These are phyloP conservation scores for Wickerhamomyces pijperi DNA, from an alignment of 805 yeast genomes.

Conservation along the genomic window DNA sequence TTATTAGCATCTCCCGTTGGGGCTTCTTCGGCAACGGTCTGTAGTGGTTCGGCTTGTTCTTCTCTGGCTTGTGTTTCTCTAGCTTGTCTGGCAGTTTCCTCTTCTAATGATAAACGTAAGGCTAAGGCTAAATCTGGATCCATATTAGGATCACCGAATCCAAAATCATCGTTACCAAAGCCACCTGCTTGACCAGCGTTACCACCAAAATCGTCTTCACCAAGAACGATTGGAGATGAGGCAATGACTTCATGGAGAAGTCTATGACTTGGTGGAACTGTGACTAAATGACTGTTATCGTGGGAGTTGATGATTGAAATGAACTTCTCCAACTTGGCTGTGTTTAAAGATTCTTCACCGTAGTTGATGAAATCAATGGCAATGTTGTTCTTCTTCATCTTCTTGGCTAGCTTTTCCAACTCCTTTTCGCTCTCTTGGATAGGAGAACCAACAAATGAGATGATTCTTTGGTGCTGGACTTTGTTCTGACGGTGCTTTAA, in stretches of 20 bases:
- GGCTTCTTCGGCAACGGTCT: not conserved
- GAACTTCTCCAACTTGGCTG: conserved; percentile 71
- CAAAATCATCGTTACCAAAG: conserved; percentile 41
- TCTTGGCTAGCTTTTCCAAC: conserved; percentile 75
- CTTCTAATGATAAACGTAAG: conserved; percentile 85
- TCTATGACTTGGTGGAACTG: conserved; percentile 82
- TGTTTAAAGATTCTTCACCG: conserved; percentile 78
- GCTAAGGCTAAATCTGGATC: conserved; percentile 98
- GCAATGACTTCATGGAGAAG: conserved; percentile 73
- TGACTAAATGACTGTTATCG: conserved; percentile 72
- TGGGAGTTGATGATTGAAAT: conserved; percentile 58
- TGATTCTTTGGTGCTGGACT: conserved; percentile 81
- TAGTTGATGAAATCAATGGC: conserved; percentile 85
- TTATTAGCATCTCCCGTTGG: too few relatives aligned
- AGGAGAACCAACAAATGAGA: conserved; percentile 86
- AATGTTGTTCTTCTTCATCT: conserved; percentile 84
- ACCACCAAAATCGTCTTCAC: conserved; percentile 46
- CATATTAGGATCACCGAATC: conserved; percentile 76
- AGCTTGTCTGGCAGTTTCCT: conserved; percentile 86
- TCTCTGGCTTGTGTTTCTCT: conserved; percentile 28
- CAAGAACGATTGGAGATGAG: conserved; percentile 60
- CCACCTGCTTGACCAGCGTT: conserved; percentile 26
- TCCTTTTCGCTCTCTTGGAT: conserved; percentile 57
- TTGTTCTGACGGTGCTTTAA: conserved; percentile 93
- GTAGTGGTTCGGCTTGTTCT: not conserved